A percentile compares a stretch with the other conserved stretches of the same genome.
These are phyloP conservation scores for Incumbomyces delicatus DNA, from an alignment of 2,329 filamentous ascomycete genomes.

Conservation along the genomic window DNA sequence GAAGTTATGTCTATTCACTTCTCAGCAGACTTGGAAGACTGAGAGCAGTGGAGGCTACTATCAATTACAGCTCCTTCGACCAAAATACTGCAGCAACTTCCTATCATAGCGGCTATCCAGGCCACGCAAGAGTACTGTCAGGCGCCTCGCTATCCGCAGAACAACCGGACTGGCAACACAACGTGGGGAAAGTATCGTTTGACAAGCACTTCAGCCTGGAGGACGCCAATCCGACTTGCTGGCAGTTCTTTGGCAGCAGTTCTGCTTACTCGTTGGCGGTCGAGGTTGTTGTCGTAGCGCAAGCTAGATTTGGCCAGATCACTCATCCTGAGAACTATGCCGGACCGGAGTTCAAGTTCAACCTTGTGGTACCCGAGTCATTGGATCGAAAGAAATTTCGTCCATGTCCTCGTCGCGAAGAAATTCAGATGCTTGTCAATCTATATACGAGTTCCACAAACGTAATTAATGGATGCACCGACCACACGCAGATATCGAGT, in stretches of 20 bases:
- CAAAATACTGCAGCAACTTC: constrained; percentile 10
- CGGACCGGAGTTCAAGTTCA: constrained; percentile 19
- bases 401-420: constrained; percentile 13
- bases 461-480: constrained; percentile 23
- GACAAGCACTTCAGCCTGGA: constrained; percentile 22
- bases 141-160: not conserved
- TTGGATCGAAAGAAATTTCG: constrained; percentile 13
- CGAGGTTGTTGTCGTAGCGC: constrained; percentile 20
- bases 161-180: not conserved
- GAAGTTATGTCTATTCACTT: constrained; percentile 22
- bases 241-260: constrained; percentile 22
- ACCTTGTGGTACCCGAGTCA: constrained; percentile 11
- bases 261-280: constrained; percentile 20
- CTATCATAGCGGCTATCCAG: not conserved
- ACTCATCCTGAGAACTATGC: constrained; percentile 19
- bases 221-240: constrained; percentile 21
- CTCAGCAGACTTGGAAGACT: constrained; percentile 18
- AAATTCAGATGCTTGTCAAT: constrained; percentile 20
- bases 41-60: constrained; percentile 17
- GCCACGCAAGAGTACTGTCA: not conserved
- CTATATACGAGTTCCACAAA: constrained; percentile 25
- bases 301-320: constrained; percentile 18
- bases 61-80: constrained; percentile 14
- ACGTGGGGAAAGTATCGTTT: constrained; percentile 14
- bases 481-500: constrained; percentile 16